phyloP scores from a whole-genome alignment of 495 filamentous ascomycete species.

The Penicillium coprophilum region DNA sequence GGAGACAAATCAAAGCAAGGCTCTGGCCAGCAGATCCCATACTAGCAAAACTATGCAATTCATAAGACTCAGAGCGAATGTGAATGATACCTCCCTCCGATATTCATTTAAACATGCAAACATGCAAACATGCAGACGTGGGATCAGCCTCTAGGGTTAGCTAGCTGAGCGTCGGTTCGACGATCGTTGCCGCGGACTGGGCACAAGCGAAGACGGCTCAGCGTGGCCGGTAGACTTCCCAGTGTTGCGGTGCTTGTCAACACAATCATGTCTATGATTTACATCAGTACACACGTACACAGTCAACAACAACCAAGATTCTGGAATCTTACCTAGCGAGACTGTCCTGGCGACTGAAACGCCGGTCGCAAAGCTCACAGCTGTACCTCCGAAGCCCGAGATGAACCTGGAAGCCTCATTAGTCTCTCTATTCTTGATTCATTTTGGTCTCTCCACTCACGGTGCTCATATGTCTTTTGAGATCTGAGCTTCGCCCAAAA shows the following conservation, averaged over 20 bases:
- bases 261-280: neutral
- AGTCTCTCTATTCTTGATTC: neutral
- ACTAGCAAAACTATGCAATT: neutral
- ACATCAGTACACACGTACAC: neutral
- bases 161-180: neutral
- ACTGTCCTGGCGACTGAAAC: constrained; percentile 5
- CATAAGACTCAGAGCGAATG: neutral
- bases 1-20: neutral
- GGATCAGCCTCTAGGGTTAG: neutral
- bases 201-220: neutral
- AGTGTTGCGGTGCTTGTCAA: neutral
- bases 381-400: constrained; percentile 43
- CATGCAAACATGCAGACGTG: neutral
- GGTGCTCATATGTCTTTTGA: constrained; percentile 77
- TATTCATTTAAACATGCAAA: neutral
- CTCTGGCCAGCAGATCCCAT: neutral
- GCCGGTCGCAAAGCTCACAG: constrained; percentile 2
- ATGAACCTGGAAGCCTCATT: constrained; percentile 54
- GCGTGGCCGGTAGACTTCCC: neutral
- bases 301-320: neutral
- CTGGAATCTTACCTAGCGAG: constrained; percentile 2
- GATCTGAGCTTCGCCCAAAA: constrained; percentile 72
- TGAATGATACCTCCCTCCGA: neutral
- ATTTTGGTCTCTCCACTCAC: constrained; percentile 45
- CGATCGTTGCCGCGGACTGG: neutral